Evolutionary conservation across 2,329 filamentous ascomycete species (phyloP).

Genomic region (Venturiaceae sp.): DNA sequence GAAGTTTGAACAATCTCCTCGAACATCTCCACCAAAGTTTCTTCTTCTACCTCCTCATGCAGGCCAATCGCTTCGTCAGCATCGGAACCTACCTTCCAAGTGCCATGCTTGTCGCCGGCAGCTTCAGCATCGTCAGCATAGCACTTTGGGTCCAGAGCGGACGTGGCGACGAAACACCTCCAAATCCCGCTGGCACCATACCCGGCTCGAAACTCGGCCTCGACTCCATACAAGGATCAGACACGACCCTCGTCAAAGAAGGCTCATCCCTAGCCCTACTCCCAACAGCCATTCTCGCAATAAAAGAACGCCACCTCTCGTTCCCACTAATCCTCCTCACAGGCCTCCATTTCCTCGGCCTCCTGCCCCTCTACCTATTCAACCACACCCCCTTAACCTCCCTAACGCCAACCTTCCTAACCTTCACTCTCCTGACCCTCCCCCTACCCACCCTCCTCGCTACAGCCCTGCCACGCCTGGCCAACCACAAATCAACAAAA

Average conservation of each 20-base stretch:
- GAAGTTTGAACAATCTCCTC: conserved; percentile 90
- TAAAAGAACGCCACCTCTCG: conserved; percentile 56
- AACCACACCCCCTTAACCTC: conserved; percentile 51
- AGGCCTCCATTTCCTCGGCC: conserved; percentile 63
- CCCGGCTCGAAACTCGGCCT: conserved; percentile 14
- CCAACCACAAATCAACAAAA: conserved; percentile 46
- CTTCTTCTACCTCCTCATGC: conserved; percentile 96
- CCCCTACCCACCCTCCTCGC: conserved; percentile 22
- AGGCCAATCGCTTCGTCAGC: conserved; percentile 86
- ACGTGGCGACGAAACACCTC: conserved; percentile 1
- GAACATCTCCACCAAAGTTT: conserved; percentile 98
- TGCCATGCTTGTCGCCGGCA: conserved; percentile 92
- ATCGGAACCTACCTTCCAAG: conserved; percentile 96
- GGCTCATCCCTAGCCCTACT: background rate
- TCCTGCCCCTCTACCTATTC: conserved; percentile 78
- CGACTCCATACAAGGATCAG: background rate
- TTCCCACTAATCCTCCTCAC: conserved; percentile 66
- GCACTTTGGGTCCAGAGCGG: conserved; percentile 90
- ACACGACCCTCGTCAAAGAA: conserved; percentile 1
- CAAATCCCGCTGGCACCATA: conserved; percentile 11
- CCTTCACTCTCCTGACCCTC: conserved; percentile 30
- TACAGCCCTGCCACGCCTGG: conserved; percentile 22
- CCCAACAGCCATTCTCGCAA: conserved; percentile 26
- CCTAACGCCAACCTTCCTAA: conserved; percentile 48
- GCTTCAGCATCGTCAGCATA: conserved; percentile 93